Evolutionary conservation across 2,329 filamentous ascomycete genomes (phyloP).

Genomic region (Aaosphaeria arxii): DNA sequence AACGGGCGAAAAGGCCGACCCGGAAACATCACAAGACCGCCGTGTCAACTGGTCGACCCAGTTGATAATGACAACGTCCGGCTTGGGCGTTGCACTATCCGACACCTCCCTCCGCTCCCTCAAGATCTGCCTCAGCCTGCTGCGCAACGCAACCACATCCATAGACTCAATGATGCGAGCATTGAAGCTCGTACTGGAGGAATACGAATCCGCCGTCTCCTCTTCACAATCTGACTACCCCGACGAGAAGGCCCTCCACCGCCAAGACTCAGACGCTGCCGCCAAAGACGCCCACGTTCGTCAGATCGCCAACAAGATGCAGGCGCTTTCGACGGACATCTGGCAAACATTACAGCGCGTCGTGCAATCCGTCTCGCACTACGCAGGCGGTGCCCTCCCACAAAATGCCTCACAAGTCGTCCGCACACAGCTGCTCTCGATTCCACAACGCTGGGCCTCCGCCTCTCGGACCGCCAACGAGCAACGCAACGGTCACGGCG

Average conservation of each 20-base stretch:
- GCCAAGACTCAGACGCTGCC: slow-evolving; percentile 4
- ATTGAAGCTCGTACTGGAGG: slow-evolving; percentile 71
- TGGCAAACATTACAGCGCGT: slow-evolving; percentile 66
- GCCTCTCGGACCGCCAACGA: slow-evolving; percentile 52
- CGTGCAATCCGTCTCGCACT: slow-evolving; percentile 81
- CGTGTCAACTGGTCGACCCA: slow-evolving; percentile 71
- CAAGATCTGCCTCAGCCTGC: slow-evolving; percentile 77
- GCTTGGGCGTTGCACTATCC: slow-evolving; percentile 86
- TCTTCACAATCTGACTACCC: slow-evolving; percentile 22
- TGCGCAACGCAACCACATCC: slow-evolving; percentile 78
- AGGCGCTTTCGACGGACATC: slow-evolving; percentile 55
- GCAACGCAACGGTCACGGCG: no score
- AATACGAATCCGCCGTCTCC: slow-evolving; percentile 63
- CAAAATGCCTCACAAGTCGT: slow-evolving; percentile 85
- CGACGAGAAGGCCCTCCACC: slow-evolving; percentile 6
- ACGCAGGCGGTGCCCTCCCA: slow-evolving; percentile 86
- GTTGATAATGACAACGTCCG: slow-evolving; percentile 85
- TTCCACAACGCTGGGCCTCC: slow-evolving; percentile 78
- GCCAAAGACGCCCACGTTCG: slow-evolving; percentile 44
- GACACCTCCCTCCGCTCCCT: slow-evolving; percentile 81
- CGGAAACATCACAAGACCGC: slow-evolving; percentile 26
- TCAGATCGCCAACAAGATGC: slow-evolving; percentile 73
- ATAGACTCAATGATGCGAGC: slow-evolving; percentile 72
- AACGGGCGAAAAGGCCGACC: slow-evolving; percentile 17
- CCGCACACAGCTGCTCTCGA: slow-evolving; percentile 74